These are phyloP conservation scores for Candida qinlingensis DNA, from an alignment of 805 yeast genomes.

Conservation along the genomic window DNA sequence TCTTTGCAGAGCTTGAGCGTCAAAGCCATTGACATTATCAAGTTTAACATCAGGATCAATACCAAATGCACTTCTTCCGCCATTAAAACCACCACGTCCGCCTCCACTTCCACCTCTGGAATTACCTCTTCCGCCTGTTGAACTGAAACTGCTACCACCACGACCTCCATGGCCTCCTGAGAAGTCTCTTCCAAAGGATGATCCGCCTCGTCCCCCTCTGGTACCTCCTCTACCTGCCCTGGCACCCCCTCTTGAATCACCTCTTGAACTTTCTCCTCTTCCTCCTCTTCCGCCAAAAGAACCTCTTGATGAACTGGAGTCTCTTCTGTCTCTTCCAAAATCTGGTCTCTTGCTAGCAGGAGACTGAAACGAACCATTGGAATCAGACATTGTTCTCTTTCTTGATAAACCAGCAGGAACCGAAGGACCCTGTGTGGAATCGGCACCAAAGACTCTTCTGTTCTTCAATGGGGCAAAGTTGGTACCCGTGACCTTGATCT, in stretches of 20 bases:
- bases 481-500: constrained; percentile 10
- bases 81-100: not conserved
- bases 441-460: constrained; percentile 8
- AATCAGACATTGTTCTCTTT: constrained; percentile 8
- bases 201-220: not conserved
- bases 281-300: too few species aligned
- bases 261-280: not conserved
- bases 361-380: not conserved
- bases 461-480: constrained; percentile 13
- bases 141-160: not conserved
- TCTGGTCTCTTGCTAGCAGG: not conserved
- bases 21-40: constrained; percentile 3
- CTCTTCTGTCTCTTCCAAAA: not conserved
- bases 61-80: constrained; percentile 1
- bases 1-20: not conserved
- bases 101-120: not conserved
- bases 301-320: not conserved
- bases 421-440: not conserved
- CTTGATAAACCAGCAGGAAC: constrained; percentile 4
- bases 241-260: constrained; percentile 3
- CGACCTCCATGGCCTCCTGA: not conserved
- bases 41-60: not conserved
- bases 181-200: not conserved
- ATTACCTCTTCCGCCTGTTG: not conserved
- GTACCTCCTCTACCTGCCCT: not conserved